These are phyloP conservation scores for Aspergillus taichungensis DNA, from an alignment of 495 filamentous ascomycete species.

Conservation along the genomic window DNA sequence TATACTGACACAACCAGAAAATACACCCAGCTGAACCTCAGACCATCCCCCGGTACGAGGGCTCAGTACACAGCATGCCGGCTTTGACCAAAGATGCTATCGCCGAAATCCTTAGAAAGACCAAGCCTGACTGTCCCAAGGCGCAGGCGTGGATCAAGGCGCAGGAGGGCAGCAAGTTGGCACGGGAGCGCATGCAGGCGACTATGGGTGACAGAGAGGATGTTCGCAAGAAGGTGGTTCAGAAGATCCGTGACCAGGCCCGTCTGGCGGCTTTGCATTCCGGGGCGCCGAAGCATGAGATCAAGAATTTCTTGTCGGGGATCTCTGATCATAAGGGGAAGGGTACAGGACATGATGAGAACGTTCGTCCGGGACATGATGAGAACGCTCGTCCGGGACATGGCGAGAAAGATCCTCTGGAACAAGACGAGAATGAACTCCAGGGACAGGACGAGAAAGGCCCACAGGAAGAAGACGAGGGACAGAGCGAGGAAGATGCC, in stretches of 20 bases:
- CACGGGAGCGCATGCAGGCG: background rate
- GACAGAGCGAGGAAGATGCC: background rate
- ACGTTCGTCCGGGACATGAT: no score
- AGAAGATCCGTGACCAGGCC: slow-evolving; percentile 1
- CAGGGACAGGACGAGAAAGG: no score
- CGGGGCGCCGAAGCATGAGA: slow-evolving; percentile 3
- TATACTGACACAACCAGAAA: background rate
- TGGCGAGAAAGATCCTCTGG: no score
- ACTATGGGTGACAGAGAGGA: slow-evolving; percentile 1
- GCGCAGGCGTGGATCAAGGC: slow-evolving; percentile 12
- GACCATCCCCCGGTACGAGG: background rate
- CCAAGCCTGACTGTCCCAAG: slow-evolving; percentile 46
- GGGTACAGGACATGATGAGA: background rate
- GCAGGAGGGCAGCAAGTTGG: slow-evolving; percentile 10
- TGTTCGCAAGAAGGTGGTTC: slow-evolving; percentile 1
- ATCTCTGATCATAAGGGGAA: background rate
- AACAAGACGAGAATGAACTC: no score
- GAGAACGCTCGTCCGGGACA: no score
- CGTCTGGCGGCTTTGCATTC: background rate
- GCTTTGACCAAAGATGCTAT: slow-evolving; percentile 41
- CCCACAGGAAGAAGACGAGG: background rate
- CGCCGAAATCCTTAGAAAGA: slow-evolving; percentile 53
- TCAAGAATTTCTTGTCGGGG: background rate
- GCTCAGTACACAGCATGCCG: background rate
- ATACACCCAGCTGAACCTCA: background rate